Conservation (phyloP, 1,139 yeast genomes). For the Dujonia santamariae region DNA sequence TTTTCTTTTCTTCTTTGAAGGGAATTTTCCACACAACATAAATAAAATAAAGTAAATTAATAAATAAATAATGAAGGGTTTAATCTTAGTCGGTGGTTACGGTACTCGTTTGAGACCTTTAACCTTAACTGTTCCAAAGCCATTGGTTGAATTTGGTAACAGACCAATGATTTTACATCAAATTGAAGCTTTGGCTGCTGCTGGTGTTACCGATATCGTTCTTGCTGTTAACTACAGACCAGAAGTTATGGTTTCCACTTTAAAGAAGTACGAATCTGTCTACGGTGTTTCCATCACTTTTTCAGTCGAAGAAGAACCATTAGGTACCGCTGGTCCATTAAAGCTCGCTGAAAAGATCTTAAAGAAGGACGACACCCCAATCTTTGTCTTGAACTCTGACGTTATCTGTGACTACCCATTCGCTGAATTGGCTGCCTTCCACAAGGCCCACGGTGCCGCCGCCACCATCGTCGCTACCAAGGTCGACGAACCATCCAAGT, state of each 20-base stretch:
- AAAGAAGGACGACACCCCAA: constrained; percentile 93
- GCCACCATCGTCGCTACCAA: constrained; percentile 99
- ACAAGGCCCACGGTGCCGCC: constrained; percentile 91
- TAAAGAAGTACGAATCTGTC: constrained; percentile 89
- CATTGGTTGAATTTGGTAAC: constrained; percentile 97
- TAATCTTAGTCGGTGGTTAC: constrained; percentile 98
- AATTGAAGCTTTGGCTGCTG: constrained; percentile 95
- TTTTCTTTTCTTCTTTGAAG: constrained; percentile 9
- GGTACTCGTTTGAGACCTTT: constrained; percentile 99
- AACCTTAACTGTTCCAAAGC: constrained; percentile 96
- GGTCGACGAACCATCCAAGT: constrained; percentile 98
- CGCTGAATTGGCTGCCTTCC: constrained; percentile 88
- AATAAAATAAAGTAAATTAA: constrained; percentile 1
- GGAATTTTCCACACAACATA: constrained; percentile 3
- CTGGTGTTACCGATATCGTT: constrained; percentile 98
- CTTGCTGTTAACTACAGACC: constrained; percentile 99
- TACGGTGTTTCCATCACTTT: constrained; percentile 95
- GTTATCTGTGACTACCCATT: constrained; percentile 99
- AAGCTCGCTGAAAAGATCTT: constrained; percentile 93
- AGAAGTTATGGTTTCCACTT: constrained; percentile 96
- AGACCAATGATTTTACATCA: constrained; percentile 97
- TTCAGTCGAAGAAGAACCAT: constrained; percentile 98
- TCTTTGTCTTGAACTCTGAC: constrained; percentile 97
- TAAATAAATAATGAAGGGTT: constrained; percentile 74
- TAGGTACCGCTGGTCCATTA: constrained; percentile 99